Base-by-base conservation (phyloP, 2,329 filamentous ascomycete species). In the Paracorniculantispora psalliotae region DNA sequence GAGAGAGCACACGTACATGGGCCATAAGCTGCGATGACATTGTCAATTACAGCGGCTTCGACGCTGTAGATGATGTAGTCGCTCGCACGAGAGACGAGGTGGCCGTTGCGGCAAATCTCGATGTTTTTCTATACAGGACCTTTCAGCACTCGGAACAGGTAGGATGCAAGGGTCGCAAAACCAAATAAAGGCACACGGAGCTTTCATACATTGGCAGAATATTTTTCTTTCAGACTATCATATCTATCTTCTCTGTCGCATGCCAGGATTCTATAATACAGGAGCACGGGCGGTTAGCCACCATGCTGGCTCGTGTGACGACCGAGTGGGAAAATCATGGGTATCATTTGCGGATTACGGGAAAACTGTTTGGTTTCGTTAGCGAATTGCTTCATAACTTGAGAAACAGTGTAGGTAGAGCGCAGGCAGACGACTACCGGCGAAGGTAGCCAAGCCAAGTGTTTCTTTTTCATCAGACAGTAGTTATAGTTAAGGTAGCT, bases 41-140 rank as follows among this genome's bases (percentile, higher is more conserved):
- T 83, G 71, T 91, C 89, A 73, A 99, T 96, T 65, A 88, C 84
- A 67, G 92, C 91, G 62, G 94, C 94, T 76, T 97, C 93, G 74
- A 99, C 94, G 75, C 90, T 96, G 82, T 99, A 99, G 72, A 99
- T 92, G 77, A 97, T 96, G 75, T 92, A 97, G 81, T 97, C 93
- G 87, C 92, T 97, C 75, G 88, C 87, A 77, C 94, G 87, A 67
- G 94, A 97, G 68, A 99, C 94, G 73, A 93, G 83, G 78, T 97
- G 92, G 68, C 96, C 96, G 83, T 96, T 96, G 73, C 85, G 87
- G 72, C 93, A 86, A 69, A 99, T 94, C 75, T 90, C 87, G 80
- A 99, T 81, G 79, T 87, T 86, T 71, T 83, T 87, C 93, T 68
- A 66, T 51, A 51, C 49, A 39, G 8, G 78, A 77, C 70, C 66